Conservation (phyloP, 257 asterid genomes). For the Parsonsia alboflavescens region DNA sequence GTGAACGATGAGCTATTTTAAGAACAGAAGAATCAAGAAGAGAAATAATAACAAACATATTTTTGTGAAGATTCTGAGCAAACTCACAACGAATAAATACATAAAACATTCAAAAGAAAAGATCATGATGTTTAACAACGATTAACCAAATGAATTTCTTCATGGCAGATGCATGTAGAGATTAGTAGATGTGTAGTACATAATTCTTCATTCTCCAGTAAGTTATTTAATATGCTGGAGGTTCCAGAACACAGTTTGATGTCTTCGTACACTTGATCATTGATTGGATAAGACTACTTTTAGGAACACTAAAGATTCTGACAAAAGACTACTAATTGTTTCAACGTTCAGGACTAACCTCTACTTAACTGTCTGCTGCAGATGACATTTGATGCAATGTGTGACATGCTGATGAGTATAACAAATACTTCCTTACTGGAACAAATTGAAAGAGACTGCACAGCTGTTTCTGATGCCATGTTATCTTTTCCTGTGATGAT, state of each 20-base stretch:
- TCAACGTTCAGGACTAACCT: conserved; percentile 6
- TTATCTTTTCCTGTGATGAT: conserved; percentile 48
- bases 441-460: conserved; percentile 37
- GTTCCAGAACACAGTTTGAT: background rate
- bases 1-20: background rate
- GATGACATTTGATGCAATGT: conserved; percentile 50
- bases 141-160: no score
- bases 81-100: background rate
- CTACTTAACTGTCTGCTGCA: conserved; percentile 21
- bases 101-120: background rate
- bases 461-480: conserved; percentile 44
- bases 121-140: background rate
- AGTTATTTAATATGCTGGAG: background rate
- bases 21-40: background rate
- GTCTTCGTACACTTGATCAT: background rate
- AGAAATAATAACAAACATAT: no score
- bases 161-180: no score
- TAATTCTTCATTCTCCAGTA: background rate
- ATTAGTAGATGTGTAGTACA: background rate
- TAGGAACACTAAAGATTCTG: background rate
- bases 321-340: background rate
- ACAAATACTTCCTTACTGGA: conserved; percentile 32
- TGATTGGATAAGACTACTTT: background rate
- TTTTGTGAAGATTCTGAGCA: no score
- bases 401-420: conserved; percentile 47